Conservation (phyloP, 768 basidiomycete species). For the Dentipellis fragilis region DNA sequence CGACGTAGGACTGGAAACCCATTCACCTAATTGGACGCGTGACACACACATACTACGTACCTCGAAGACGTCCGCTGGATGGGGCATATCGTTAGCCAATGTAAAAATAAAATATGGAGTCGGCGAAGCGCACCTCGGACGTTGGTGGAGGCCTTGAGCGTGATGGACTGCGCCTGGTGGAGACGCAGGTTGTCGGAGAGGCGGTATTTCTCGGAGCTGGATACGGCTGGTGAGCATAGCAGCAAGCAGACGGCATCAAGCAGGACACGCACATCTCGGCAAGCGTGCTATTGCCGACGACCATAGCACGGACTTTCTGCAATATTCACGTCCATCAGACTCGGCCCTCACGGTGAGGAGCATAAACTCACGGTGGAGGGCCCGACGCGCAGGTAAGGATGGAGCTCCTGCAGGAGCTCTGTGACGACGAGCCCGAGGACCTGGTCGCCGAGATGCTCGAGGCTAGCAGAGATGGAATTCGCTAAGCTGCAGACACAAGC, state of each 20-base stretch:
- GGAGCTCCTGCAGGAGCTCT: constrained; percentile 47
- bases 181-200: constrained; percentile 52
- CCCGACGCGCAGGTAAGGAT: constrained; percentile 65
- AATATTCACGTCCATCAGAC: neutral
- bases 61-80: constrained; percentile 70
- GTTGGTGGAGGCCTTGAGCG: constrained; percentile 55
- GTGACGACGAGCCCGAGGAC: constrained; percentile 66
- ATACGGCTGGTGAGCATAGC: too few relatives aligned
- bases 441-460: constrained; percentile 69
- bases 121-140: constrained; percentile 49
- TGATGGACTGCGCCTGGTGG: constrained; percentile 66
- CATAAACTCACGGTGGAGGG: constrained; percentile 50
- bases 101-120: constrained; percentile 3
- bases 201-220: constrained; percentile 53
- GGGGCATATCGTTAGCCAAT: neutral
- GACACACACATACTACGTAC: constrained; percentile 25
- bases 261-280: constrained; percentile 46
- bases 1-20: constrained; percentile 54
- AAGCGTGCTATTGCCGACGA: constrained; percentile 67
- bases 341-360: neutral
- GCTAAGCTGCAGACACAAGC: neutral
- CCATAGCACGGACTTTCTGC: constrained; percentile 70
- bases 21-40: neutral
- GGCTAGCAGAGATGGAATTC: constrained; percentile 28
- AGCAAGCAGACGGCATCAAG: neutral